Evolutionary conservation across 495 filamentous ascomycete species (phyloP), one percentile per base, ranked within the genome.

Genomic region (Podospora anserina): DNA sequence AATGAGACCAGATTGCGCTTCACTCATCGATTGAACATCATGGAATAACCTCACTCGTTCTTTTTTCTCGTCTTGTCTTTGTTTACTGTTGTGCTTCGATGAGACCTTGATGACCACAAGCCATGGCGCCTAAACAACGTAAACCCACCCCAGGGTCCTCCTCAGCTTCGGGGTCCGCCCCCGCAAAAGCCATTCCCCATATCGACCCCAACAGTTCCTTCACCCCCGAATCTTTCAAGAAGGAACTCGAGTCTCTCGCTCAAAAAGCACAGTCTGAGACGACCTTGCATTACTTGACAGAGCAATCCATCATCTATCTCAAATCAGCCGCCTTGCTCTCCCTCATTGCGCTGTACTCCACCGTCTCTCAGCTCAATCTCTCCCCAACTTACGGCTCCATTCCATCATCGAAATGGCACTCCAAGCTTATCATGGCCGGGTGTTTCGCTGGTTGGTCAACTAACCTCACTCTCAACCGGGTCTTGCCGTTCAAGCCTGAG

Each of bases 381-480:
- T 89, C 91, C 23, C 95, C 94, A 2, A 90, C 94, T 23, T 98
- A 96, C 80, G 94, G 94, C 26, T 86, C 88, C 18, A 88, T 93
- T 26, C 89, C 94, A 11, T 77, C 92, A 1, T 84, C 87, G 13
- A 83, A 89, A 72, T 90, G 89, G 78, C 93, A 97, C 76, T 76
- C 81, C 64, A 84, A 87, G 72, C 83, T 91, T 20, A 83, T 91
- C 58, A 86, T 85, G 67, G 78, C 85, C 9, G 88, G 85, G 55
- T 85, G 88, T 59, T 86, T 90, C 30, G 78, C 83, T 65, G 86
- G 90, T 67, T 90, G 88, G 85, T 84, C 87, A 39, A 75, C 71
- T 75, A 89, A 87, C 76, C 74, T 86, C 69, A 70, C 80, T 71
- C 74, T 87, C 66, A 74, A 81, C 49, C 74, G 78, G 67, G 78